Conservation (phyloP, 1,284 basidiomycete genomes). For the Testicularia cyperi region DNA sequence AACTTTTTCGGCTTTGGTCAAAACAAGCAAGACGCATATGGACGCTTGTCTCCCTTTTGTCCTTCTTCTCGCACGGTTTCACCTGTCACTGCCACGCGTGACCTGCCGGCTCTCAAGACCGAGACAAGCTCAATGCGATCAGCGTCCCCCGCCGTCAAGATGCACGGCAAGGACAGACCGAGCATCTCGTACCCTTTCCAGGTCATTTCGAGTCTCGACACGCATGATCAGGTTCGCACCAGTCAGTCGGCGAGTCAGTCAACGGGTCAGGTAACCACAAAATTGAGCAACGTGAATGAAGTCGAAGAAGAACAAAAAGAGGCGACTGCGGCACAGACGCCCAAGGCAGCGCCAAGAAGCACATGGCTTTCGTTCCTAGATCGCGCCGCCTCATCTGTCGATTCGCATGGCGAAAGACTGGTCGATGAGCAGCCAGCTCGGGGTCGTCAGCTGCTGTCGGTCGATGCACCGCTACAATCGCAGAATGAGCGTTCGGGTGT, state of each 20-base stretch:
- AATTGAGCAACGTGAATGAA: no score
- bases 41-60: no score
- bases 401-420: no score
- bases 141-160: slow-evolving; percentile 4
- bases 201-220: slow-evolving; percentile 8
- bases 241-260: slow-evolving; percentile 8
- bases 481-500: no score
- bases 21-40: slow-evolving; percentile 1
- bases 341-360: slow-evolving; percentile 1
- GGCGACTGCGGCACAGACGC: background rate
- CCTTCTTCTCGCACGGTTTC: no score
- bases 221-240: background rate
- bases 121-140: slow-evolving; percentile 5
- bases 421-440: no score
- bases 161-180: no score
- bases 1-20: background rate
- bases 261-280: slow-evolving; percentile 4
- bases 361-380: slow-evolving; percentile 27
- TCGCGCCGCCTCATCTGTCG: background rate
- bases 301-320: no score
- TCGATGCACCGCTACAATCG: no score
- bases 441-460: no score
- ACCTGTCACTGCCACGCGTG: no score
- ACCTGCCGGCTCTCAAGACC: background rate
- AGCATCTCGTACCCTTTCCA: slow-evolving; percentile 33